Base-by-base conservation (phyloP, 371 early-diverging fungal species). In the Lichtheimia corymbifera region DNA sequence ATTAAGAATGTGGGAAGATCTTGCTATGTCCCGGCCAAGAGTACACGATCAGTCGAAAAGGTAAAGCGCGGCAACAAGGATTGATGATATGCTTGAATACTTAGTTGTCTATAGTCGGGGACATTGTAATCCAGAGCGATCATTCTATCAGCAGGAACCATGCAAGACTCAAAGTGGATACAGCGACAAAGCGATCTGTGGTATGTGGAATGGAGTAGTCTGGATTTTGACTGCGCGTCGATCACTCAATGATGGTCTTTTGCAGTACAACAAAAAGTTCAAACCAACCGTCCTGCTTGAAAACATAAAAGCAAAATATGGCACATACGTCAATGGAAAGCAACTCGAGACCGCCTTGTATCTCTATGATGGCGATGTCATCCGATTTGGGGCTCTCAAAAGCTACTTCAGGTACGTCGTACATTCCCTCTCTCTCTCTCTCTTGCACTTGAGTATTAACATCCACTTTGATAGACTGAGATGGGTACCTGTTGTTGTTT, bases 131-230 rank as follows among this genome's bases (percentile, higher is more conserved):
- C 4, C 22, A 44, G 9, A 35, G 11, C 9, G 57, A 56, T 28
- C 42, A 56, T 43, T 56, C 57, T 5, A 44, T 56, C 17, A 56
- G 57, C 25, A 42, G 57, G 44, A n/a, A 40, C 6, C 57, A 56
- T 56, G 57, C 57, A 14, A 12, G 4, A n/a, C 18, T 56, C 45
- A 45, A 27, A 3, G 25, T 56, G 15, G 57, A 42, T 25, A 11
- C 15, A 27, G 44, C 25, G 25, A 44, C 22, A 9, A 56, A n/a
- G 12, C 57, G 57, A 18, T 18, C 40, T 15, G 57, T 42, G 4
- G 57, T 56, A 45, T 24, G 57, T 56, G 14, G 12, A 4, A 14
- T 14, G 13, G 7, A 43, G 3, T 7, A 5, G 13, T n/a, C n/a
- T n/a, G n/a, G n/a, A n/a, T n/a, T n/a, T n/a, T n/a, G n/a, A n/a